phyloP scores from a whole-genome alignment of 2,329 filamentous ascomycete species.

The Beauveria caledonica region DNA sequence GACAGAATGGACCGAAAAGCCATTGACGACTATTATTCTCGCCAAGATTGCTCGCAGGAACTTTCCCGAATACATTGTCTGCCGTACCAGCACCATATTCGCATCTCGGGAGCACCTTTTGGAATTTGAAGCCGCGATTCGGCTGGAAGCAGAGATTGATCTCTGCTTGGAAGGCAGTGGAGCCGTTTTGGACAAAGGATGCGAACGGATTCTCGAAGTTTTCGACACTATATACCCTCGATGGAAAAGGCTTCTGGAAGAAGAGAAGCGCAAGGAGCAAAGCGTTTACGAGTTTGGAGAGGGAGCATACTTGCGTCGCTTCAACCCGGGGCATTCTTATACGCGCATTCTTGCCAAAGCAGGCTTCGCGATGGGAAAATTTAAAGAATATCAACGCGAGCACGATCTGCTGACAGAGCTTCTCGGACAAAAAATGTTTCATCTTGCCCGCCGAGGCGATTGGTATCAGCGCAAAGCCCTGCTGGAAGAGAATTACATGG shows the following conservation, averaged over 20 bases:
- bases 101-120: conserved; percentile 63
- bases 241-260: conserved; percentile 65
- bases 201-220: conserved; percentile 60
- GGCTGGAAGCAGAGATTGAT: conserved; percentile 75
- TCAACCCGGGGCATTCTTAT: conserved; percentile 88
- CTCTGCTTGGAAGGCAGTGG: conserved; percentile 73
- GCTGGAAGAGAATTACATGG: conserved; percentile 93
- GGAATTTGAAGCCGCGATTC: conserved; percentile 82
- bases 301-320: conserved; percentile 78
- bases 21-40: conserved; percentile 86
- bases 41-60: conserved; percentile 81
- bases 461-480: conserved; percentile 97
- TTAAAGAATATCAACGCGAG: conserved; percentile 74
- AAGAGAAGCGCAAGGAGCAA: conserved; percentile 73
- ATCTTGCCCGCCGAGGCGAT: conserved; percentile 71
- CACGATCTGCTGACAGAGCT: conserved; percentile 67
- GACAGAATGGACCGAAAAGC: conserved; percentile 96
- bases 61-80: conserved; percentile 87
- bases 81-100: conserved; percentile 84
- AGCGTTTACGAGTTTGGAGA: conserved; percentile 73
- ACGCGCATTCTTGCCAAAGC: conserved; percentile 90
- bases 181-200: conserved; percentile 54
- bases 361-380: conserved; percentile 65
- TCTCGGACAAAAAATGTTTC: conserved; percentile 73
- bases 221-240: conserved; percentile 69